Base-by-base conservation (phyloP, 2,329 filamentous ascomycete genomes). In the Fusarium falciforme region DNA sequence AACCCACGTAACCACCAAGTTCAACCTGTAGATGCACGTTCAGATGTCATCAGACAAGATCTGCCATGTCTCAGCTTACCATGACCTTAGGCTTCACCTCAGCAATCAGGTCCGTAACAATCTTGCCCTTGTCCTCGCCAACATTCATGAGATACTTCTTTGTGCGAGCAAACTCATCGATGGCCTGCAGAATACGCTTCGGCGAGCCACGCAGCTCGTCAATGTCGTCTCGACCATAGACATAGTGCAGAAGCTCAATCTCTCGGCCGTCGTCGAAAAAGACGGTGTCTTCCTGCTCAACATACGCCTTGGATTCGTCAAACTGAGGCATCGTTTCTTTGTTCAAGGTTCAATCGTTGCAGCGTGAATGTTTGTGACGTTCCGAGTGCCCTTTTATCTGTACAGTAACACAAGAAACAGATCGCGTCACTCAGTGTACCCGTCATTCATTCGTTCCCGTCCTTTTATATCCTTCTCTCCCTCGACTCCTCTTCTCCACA, bases 101-200 rank as follows among this genome's bases (percentile, higher is more conserved):
- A 22, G 85, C 85, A 68, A 96, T 95, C 42, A 95, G 81, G 33
- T 93, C 87, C 10, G 88, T 88, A 2, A 96, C 89, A 62, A 94
- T 92, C 71, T 86, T 87, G 55, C 93, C 93, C 83, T 96, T 96
- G 78, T 91, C 87, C 74, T 91, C 87, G 44, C 94, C 93, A 2
- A 96, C 90, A 73, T 95, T 96, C 92, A 96, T 96, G 61, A 96
- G 87, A 72, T 92, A 93, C 79, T 92, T 93, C 70, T 89, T 87
- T 4, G 88, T 90, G 16, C 76, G 77, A 20, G 78, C 84, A 75
- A 82, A 96, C 61, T 93, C 89, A 77, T 96, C 93, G 80, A 96
- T 94, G 31, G 89, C 89, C 29, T 87, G 85, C 0, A 95, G 85
- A 1, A 96, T 88, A 65, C 87, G 87, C 17, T 87, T 79, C 0